Conservation (phyloP, 106 monocot species). For the Iris macrosiphon region DNA sequence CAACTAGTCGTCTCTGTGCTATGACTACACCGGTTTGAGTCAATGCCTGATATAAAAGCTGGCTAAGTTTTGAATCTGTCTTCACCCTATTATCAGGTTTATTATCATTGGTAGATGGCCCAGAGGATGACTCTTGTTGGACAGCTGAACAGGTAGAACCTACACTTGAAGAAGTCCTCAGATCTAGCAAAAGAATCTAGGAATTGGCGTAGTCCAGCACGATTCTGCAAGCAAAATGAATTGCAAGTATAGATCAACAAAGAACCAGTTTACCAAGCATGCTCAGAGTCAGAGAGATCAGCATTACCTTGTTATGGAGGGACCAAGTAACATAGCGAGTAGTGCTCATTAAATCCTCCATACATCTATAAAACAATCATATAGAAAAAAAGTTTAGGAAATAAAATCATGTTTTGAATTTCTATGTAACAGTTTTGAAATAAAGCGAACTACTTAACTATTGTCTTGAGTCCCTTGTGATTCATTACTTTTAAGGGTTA, state of each 20-base stretch:
- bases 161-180: constrained; percentile 27
- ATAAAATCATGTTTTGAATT: no score
- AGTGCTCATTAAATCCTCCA: constrained; percentile 81
- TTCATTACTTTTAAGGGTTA: no score
- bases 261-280: neutral
- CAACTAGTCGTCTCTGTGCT: constrained; percentile 67
- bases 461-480: no score
- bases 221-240: constrained; percentile 47
- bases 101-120: constrained; percentile 23
- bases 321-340: constrained; percentile 97
- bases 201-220: constrained; percentile 88
- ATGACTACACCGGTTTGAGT: constrained; percentile 31
- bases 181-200: constrained; percentile 66
- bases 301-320: constrained; percentile 79
- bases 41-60: constrained; percentile 13
- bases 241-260: neutral
- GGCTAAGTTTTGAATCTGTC: constrained; percentile 34
- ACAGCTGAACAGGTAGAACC: constrained; percentile 10
- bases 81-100: constrained; percentile 39
- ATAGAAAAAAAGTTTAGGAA: no score
- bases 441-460: no score
- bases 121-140: constrained; percentile 28
- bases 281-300: neutral
- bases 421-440: no score
- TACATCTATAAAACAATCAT: no score